Percentiles rank a stretch among this genome's conserved stretches.
Conservation (phyloP, 2,329 filamentous ascomycete genomes). For the Paraconiothyrium brasiliense region DNA sequence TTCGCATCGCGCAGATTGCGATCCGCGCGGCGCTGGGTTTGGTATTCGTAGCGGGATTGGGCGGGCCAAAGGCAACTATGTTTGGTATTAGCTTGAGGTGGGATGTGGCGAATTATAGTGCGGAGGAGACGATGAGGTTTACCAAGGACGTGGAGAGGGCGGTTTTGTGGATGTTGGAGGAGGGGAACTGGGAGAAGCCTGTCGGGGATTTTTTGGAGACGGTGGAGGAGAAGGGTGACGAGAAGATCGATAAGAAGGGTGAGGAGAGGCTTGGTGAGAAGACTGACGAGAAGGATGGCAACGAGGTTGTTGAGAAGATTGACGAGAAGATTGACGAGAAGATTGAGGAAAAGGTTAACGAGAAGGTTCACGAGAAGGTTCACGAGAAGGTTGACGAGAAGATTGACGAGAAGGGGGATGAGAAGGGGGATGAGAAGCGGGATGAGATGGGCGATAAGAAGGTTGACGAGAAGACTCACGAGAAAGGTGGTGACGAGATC, state of each 20-base stretch:
- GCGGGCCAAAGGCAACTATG: constrained; percentile 2
- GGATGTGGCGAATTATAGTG: constrained; percentile 12
- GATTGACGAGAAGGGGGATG: neutral
- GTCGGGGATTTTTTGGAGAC: constrained; percentile 3
- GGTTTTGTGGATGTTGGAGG: constrained; percentile 13
- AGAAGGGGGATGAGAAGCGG: neutral
- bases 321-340: neutral
- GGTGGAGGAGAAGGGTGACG: neutral
- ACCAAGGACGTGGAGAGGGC: constrained; percentile 11
- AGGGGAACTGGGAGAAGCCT: constrained; percentile 4
- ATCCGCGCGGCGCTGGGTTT: constrained; percentile 9
- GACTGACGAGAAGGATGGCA: too few species aligned
- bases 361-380: neutral
- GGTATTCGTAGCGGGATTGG: constrained; percentile 13
- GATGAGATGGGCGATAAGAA: too few species aligned
- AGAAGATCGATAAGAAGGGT: neutral
- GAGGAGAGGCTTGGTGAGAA: too few species aligned
- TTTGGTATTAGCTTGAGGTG: constrained; percentile 11
- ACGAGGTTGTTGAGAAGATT: neutral
- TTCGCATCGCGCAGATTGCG: constrained; percentile 4
- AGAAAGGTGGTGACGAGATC: too few species aligned
- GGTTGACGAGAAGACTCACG: too few species aligned
- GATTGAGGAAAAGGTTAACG: neutral
- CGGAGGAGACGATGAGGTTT: constrained; percentile 3
- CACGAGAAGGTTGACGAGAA: neutral